phyloP scores from a whole-genome alignment of 495 filamentous ascomycete genomes.

The Penicillium maclennaniae region DNA sequence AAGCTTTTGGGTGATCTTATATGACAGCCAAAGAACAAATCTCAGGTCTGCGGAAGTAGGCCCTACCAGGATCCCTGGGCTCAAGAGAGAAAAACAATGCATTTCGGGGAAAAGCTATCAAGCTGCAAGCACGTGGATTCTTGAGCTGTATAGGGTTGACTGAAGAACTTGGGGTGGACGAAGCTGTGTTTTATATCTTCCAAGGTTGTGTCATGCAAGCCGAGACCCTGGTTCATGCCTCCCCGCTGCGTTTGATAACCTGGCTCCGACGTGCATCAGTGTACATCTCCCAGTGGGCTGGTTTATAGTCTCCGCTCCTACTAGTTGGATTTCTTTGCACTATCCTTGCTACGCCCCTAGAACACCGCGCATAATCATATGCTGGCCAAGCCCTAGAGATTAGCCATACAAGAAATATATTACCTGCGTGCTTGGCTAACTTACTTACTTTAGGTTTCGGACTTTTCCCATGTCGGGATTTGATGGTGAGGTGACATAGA shows the following conservation, averaged over 20 bases:
- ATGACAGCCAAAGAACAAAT: constrained; percentile 18
- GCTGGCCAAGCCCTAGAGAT: not conserved
- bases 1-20: constrained; percentile 17
- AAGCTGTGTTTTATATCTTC: not conserved
- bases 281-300: constrained; percentile 2
- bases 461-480: not conserved
- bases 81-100: not conserved
- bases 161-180: not conserved
- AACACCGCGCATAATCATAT: not conserved
- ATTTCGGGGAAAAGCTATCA: not conserved
- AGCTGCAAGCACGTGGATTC: constrained; percentile 5
- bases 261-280: not conserved
- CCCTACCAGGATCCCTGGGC: not conserved
- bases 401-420: not conserved
- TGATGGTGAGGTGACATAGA: not conserved
- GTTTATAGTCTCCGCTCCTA: constrained; percentile 11
- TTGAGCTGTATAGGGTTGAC: not conserved
- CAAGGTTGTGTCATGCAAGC: not conserved
- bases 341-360: not conserved
- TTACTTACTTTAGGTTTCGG: not conserved
- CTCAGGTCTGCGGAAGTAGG: constrained; percentile 5
- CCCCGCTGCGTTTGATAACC: not conserved
- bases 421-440: not conserved
- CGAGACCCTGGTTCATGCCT: not conserved
- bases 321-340: not conserved